Conservation (phyloP, 352 stramenopile genomes). For the Plasmopara viticola region DNA sequence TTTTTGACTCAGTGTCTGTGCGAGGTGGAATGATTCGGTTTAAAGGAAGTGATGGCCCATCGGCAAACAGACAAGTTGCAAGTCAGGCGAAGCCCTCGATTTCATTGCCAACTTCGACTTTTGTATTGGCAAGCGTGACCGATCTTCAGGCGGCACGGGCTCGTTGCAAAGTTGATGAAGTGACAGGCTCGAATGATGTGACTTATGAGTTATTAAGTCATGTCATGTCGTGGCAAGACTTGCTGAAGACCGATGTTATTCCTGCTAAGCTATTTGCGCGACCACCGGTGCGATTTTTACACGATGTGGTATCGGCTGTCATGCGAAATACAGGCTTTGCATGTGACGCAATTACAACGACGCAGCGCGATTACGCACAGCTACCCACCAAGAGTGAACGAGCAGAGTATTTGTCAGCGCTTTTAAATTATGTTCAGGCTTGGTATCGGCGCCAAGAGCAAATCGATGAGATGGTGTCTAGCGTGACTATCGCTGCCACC, state of each 20-base stretch:
- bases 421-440: slow-evolving; percentile 68
- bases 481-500: slow-evolving; percentile 58
- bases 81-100: slow-evolving; percentile 1
- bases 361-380: slow-evolving; percentile 60
- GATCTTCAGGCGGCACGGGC: slow-evolving; percentile 26
- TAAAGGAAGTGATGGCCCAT: slow-evolving; percentile 2
- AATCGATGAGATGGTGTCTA: slow-evolving; percentile 7
- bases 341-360: slow-evolving; percentile 13
- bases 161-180: slow-evolving; percentile 37
- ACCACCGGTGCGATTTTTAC: slow-evolving; percentile 74
- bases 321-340: slow-evolving; percentile 64
- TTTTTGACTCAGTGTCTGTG: slow-evolving; percentile 56
- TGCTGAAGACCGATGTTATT: slow-evolving; percentile 62
- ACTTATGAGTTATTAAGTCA: slow-evolving; percentile 57
- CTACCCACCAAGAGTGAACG: slow-evolving; percentile 65
- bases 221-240: slow-evolving; percentile 73
- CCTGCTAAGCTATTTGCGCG: slow-evolving; percentile 67
- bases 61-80: slow-evolving; percentile 2
- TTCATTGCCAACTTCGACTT: slow-evolving; percentile 19
- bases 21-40: slow-evolving; percentile 42
- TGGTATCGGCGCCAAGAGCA: slow-evolving; percentile 34
- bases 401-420: slow-evolving; percentile 66
- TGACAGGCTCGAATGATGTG: slow-evolving; percentile 54
- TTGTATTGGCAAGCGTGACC: slow-evolving; percentile 34
- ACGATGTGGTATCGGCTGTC: slow-evolving; percentile 69